Percentiles rank a stretch among this genome's conserved stretches.
Evolutionary conservation across 176 grass and related monocot species (phyloP).

Genomic region (Juncus inflexus): DNA sequence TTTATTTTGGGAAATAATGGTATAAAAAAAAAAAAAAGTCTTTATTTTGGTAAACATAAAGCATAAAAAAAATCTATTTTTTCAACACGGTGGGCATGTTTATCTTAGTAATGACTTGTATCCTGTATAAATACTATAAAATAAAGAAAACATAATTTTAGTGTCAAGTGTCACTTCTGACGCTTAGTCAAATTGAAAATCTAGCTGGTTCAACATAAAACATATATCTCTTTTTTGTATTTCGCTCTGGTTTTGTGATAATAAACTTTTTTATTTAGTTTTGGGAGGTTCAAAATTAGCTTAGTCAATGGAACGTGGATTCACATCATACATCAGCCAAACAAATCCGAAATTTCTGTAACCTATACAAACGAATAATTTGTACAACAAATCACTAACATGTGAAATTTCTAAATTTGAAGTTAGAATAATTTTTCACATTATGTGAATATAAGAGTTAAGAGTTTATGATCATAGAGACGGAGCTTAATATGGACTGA

Average conservation of each 20-base stretch:
- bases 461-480: too few relatives aligned
- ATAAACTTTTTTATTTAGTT: background rate
- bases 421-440: too few relatives aligned
- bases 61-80: background rate
- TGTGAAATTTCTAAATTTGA: too few relatives aligned
- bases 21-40: too few relatives aligned
- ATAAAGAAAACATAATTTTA: background rate
- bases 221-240: background rate
- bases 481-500: too few relatives aligned
- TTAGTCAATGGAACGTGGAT: conserved; percentile 14
- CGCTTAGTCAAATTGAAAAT: conserved; percentile 16
- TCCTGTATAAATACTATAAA: background rate
- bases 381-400: background rate
- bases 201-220: conserved; percentile 16
- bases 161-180: conserved; percentile 1
- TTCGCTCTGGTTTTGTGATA: background rate
- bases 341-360: background rate
- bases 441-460: too few relatives aligned
- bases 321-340: background rate
- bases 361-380: background rate
- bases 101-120: conserved; percentile 22
- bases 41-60: too few relatives aligned
- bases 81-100: conserved; percentile 2
- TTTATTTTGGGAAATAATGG: too few relatives aligned
- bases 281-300: too few relatives aligned